Evolutionary conservation across 1,284 basidiomycete species (phyloP), one percentile per base, ranked within the genome.

Genomic region (Malassezia obtusa): DNA sequence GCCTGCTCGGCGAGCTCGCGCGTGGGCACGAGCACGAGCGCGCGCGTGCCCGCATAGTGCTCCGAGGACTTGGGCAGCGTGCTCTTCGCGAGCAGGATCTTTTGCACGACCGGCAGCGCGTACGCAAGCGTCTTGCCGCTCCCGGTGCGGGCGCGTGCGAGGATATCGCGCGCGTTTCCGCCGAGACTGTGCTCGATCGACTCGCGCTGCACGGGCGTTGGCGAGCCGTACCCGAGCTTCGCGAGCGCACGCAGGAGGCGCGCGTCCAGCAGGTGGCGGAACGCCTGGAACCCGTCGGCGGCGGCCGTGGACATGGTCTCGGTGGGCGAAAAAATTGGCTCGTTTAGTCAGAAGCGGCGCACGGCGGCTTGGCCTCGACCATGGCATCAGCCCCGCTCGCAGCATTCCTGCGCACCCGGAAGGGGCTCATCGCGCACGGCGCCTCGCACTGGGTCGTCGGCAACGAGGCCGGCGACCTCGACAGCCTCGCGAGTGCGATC

Each of bases 121-220:
- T 98, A 99, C 3, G 94, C 90, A 1, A 88, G 87, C 0, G 94
- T 99, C 79, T 99, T 99, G 41, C 94, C 94, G 54, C 87, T 90
- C 12, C 94, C 94, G 1, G 94, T 98, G 32, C 88, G 81, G 3
- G 94, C 91, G 30, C 89, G 81, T 5, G 91, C 92, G 22, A 99
- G 81, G 49, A 99, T 86, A 75, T 99, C 94, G 45, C 84, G 82
- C 60, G 86, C 84, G 74, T 91, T 87, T 12, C 53, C 53, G 24
- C 49, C 38, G 25, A 99, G 80, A 0, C 87, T 88, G 22, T 89
- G 79, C 5, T 89, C 88, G 47, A 92, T 87, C 38, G 71, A 63
- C 63, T 85, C 86, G 6, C 79, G 79, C 71, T 90, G 87, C 3
- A 90, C 83, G 19, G 84, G 79, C 0, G 87, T 90, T 1, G 87